Percentiles rank a stretch among this genome's conserved stretches.
These are phyloP conservation scores for Polyporus tsugae DNA, from an alignment of 1,284 basidiomycete genomes.

Conservation along the genomic window DNA sequence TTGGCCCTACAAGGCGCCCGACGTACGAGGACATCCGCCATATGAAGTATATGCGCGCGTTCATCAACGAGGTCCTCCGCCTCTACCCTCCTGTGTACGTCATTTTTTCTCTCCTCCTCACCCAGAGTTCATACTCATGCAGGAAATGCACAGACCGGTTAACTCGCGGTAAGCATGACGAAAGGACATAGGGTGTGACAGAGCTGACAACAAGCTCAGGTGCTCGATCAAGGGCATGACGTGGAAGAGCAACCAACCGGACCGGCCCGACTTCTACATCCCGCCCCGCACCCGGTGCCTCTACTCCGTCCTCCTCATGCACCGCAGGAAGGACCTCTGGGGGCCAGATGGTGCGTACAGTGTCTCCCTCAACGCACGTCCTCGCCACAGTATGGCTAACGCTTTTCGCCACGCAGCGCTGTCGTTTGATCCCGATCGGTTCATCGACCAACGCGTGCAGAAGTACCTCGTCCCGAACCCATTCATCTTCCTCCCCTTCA, in stretches of 20 bases:
- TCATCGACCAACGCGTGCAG: slow-evolving; percentile 48
- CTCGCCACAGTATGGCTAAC: not conserved
- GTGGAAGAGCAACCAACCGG: slow-evolving; percentile 53
- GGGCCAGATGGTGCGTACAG: slow-evolving; percentile 62
- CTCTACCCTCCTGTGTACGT: slow-evolving; percentile 66
- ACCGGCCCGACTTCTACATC: slow-evolving; percentile 58
- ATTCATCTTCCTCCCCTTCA: slow-evolving; percentile 59
- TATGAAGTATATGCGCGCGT: slow-evolving; percentile 52
- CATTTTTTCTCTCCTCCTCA: no score
- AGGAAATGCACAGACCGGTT: no score
- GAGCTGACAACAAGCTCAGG: not conserved
- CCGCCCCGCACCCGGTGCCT: slow-evolving; percentile 54
- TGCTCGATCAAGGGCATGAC: slow-evolving; percentile 51
- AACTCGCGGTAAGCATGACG: slow-evolving; percentile 19
- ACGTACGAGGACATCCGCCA: slow-evolving; percentile 48
- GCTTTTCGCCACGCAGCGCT: slow-evolving; percentile 5
- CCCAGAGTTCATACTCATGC: no score
- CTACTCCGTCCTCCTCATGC: slow-evolving; percentile 69
- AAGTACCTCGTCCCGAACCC: slow-evolving; percentile 50
- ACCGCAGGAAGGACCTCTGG: slow-evolving; percentile 69
- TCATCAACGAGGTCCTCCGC: slow-evolving; percentile 62
- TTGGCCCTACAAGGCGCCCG: slow-evolving; percentile 43
- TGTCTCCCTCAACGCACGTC: no score
- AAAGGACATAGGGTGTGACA: no score
- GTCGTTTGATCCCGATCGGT: slow-evolving; percentile 56